phyloP scores from a whole-genome alignment of 441 rosid species.

The Gossypium trilobum region DNA sequence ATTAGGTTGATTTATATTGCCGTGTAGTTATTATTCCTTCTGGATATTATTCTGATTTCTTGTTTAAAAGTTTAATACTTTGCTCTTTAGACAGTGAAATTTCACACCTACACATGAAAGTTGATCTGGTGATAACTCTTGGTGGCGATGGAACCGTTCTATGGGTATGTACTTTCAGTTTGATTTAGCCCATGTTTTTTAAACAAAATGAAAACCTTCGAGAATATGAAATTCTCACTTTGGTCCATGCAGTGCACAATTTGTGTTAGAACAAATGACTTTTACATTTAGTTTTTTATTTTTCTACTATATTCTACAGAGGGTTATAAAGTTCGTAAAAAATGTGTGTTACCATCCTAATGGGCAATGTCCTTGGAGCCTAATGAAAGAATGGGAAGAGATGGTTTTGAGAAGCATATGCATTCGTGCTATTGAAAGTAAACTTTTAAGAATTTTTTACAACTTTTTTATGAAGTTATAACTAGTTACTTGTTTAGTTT shows the following conservation, averaged over 20 bases:
- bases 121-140: constrained; percentile 91
- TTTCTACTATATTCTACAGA: neutral
- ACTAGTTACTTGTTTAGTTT: neutral
- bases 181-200: neutral
- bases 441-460: neutral
- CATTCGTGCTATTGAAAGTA: neutral
- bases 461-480: neutral
- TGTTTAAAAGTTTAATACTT: constrained; percentile 13
- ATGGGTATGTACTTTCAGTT: constrained; percentile 47
- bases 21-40: neutral
- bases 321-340: neutral
- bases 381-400: neutral
- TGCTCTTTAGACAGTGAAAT: constrained; percentile 57
- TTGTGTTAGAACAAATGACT: neutral
- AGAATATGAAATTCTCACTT: neutral
- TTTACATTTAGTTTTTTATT: neutral
- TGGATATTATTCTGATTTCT: neutral
- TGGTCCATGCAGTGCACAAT: neutral
- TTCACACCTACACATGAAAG: constrained; percentile 58
- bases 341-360: neutral
- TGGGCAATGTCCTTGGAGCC: neutral
- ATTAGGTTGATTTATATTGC: neutral
- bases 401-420: neutral
- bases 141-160: constrained; percentile 99
- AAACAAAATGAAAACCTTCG: neutral